Evolutionary conservation across 106 monocot genomes (phyloP), one percentile per base, ranked within the genome.

Genomic region (Allium fistulosum): DNA sequence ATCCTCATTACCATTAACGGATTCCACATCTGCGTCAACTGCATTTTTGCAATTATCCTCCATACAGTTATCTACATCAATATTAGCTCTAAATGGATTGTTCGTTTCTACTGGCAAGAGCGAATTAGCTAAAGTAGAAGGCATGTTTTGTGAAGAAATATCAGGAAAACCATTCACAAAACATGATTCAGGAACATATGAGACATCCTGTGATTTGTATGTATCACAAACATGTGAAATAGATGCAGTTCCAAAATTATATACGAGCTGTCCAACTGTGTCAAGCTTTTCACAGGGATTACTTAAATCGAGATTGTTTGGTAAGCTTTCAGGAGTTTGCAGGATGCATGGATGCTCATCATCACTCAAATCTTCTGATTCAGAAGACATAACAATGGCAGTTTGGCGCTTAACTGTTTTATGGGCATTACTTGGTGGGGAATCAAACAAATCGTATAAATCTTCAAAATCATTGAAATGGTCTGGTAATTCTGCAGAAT

Each of bases 131-230:
- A 70, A 79, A 71, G 8, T 69, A 59, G 47, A 69, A 66, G 59
- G 61, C 14, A 37, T 45, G 28, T 59, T 57, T 9, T 69, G 47
- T 9, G 71, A 66, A 56, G 76, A 72, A 51, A 70, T 50, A 28
- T 14, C 53, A 17, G 11, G 49, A 71, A 79, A 75, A 69, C 46
- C 57, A 57, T 69, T 57, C 45, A 76, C 48, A 26, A 83, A 67
- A 62, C 71, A 79, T 47, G 88, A 88, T 86, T 91, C 91, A 13
- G 88, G 85, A 58, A 81, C 74, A 56, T 67, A 81, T n/a, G 88
- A 79, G 15, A 82, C 52, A 64, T 76, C 76, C 53, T 75, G 81
- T 53, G 70, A 69, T 12, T 48, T 77, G 59, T 80, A 87, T 50
- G 82, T 70, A 56, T 84, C 79, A 55, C 77, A 88, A 58, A 79